Base-by-base conservation (phyloP, 2,329 filamentous ascomycete species). In the Pseudogymnoascus sp. region DNA sequence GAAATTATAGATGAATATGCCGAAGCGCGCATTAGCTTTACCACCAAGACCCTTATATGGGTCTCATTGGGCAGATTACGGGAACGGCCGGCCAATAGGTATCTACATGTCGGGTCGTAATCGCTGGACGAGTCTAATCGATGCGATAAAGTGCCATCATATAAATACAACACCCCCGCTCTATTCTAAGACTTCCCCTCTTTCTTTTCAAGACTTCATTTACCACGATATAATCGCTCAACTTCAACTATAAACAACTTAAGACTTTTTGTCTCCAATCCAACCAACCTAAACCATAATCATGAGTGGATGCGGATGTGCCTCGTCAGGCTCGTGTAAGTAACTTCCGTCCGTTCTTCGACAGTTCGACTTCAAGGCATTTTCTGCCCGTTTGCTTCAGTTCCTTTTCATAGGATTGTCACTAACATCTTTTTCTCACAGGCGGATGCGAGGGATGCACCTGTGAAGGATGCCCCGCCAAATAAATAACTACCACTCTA, bases 271-370 rank as follows among this genome's bases (percentile, higher is more conserved):
- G 25, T 61, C 19, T 19, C 19, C 13, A 25, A 39, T 43, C 60
- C 34, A 23, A 57, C 16, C 28, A 57, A 34, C 51, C 28, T 57
- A 57, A 57, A 34, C 16, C n/a, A 19, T 57, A 34, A 57, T 57
- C 51, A 57, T 57, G 51, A 6, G n/a, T 34, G 51, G 51, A 57
- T 57, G 51, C 51, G 51, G 51, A 57, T 57, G 51, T 21, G 51
- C 28, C 19, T 2, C 8, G n/a, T 14, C 2, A 4, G 28, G 28
- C 6, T 13, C 28, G n/a, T 57, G 51, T 57, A 57, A 19, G 51
- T 57, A 34, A 34, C 11, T 19, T 57, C 51, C 7, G 5, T 7
- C 28, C 5, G 10, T 4, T 13, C n/a, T 57, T 57, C 16, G 10
- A 21, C 51, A 4, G n/a, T 34, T 2, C 10, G 48, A 34, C 48